phyloP scores from a whole-genome alignment of 768 basidiomycete genomes.

The Rhizopogon roseolus region DNA sequence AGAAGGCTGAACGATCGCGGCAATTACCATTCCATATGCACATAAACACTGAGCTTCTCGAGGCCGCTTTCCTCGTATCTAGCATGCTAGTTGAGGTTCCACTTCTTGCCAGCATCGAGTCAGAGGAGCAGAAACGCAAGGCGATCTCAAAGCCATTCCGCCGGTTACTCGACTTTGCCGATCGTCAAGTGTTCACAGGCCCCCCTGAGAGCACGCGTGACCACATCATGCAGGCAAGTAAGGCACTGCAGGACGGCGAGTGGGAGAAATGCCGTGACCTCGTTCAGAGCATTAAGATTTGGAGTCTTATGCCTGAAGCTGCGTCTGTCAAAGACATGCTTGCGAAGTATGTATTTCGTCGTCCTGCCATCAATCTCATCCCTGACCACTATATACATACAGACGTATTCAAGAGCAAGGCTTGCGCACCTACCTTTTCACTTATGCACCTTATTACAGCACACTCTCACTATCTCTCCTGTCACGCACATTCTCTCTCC shows the following conservation, averaged over 20 bases:
- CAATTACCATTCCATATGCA: constrained; percentile 99
- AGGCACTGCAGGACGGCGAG: constrained; percentile 92
- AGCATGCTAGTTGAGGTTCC: constrained; percentile 99
- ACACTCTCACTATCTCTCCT: constrained; percentile 86
- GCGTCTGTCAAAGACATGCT: constrained; percentile 90
- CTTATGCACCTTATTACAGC: constrained; percentile 81
- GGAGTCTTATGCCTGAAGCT: constrained; percentile 93
- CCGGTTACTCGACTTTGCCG: constrained; percentile 91
- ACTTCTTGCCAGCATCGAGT: constrained; percentile 88
- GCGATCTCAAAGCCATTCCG: constrained; percentile 96
- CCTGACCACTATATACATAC: constrained; percentile 26
- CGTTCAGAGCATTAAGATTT: constrained; percentile 94
- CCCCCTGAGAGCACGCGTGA: constrained; percentile 98
- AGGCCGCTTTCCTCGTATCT: constrained; percentile 95
- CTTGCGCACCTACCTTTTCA: constrained; percentile 94
- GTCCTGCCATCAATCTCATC: neutral
- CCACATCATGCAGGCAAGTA: constrained; percentile 99
- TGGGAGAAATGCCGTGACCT: constrained; percentile 96
- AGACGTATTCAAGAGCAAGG: constrained; percentile 99
- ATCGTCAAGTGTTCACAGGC: constrained; percentile 95
- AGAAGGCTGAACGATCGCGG: constrained; percentile 91
- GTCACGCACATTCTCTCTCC: constrained; percentile 81
- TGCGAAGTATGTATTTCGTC: constrained; percentile 57
- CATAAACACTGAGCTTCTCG: constrained; percentile 95
- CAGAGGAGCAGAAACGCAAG: constrained; percentile 90